Base-by-base conservation (phyloP, 331 rosid genomes). In the Acacia pycnantha region DNA sequence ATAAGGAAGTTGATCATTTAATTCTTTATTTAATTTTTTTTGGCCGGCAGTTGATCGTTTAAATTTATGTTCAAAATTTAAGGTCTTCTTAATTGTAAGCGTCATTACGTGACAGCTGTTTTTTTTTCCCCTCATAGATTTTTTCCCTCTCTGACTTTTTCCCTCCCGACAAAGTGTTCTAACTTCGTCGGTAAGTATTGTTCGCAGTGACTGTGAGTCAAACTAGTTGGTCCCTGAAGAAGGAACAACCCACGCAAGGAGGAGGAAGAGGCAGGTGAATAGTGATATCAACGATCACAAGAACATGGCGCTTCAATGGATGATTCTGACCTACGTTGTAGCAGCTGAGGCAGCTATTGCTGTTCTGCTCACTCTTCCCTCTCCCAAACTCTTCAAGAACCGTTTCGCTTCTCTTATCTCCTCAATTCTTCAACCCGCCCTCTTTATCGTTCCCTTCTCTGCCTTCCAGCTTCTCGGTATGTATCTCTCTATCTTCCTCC, bases 261-360 rank as follows among this genome's bases (percentile, higher is more conserved):
- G 27, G 72, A 24, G 27, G 66, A 15, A 8, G 50, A 46, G 16
- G 18, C 54, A 4, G 15, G 56, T 16, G n/a, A 16, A 5, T 50
- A 16, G n/a, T 16, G 56, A 50, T 50, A 15, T 16, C 56, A 18
- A 5, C 56, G 56, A 16, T 56, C 12, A 56, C 1, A 3, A n/a
- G 66, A 22, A 62, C 10, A 92, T 92, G 97, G 97, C 87, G 84
- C 77, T 92, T 78, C 97, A 92, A 69, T 92, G 97, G 94, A 82
- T 88, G 84, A 84, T 92, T n/a, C 78, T 92, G 84, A 81, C 91
- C 48, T 92, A 92, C 70, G 84, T 89, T 74, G 92, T 88, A 31
- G 97, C 92, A 1, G 92, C 88, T 4, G 97, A 92, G 87, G 94
- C 90, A 0, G 87, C 77, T 43, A 4, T 92, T 26, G 94, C 90